Evolutionary conservation across 2,329 filamentous ascomycete genomes (phyloP).

Genomic region (Coleophoma crateriformis): DNA sequence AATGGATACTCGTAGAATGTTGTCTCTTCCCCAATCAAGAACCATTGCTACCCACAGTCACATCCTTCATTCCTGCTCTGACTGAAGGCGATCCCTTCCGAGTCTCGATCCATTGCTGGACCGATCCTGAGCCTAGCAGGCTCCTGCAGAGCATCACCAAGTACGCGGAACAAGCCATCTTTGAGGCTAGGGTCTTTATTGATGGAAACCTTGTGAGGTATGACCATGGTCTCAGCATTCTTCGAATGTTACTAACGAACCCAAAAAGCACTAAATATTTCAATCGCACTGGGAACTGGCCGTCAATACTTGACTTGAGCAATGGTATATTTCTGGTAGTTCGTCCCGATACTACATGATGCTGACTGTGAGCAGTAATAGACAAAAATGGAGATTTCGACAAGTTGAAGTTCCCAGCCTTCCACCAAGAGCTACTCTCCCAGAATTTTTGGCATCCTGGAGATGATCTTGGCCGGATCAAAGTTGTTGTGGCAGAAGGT

Average conservation of each 20-base stretch:
- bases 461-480: conserved; percentile 70
- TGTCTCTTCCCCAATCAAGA: neutral
- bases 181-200: conserved; percentile 62
- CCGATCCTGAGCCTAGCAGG: conserved; percentile 51
- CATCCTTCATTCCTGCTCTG: conserved; percentile 66
- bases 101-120: conserved; percentile 73
- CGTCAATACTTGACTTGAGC: conserved; percentile 34
- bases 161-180: conserved; percentile 49
- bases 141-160: conserved; percentile 51
- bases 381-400: conserved; percentile 46
- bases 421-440: conserved; percentile 62
- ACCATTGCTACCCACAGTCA: conserved; percentile 54
- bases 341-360: neutral
- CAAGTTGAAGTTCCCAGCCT: conserved; percentile 65
- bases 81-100: conserved; percentile 53
- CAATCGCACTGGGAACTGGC: conserved; percentile 42
- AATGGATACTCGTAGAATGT: conserved; percentile 2
- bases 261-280: conserved; percentile 38
- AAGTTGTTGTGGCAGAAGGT: conserved; percentile 69
- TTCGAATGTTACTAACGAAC: neutral
- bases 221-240: conserved; percentile 1
- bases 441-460: conserved; percentile 67
- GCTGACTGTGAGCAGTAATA: conserved; percentile 13
- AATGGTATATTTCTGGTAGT: conserved; percentile 33
- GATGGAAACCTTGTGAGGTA: conserved; percentile 63